These are phyloP conservation scores for Arxiozyma heterogenica DNA, from an alignment of 1,139 yeast species.

Conservation along the genomic window DNA sequence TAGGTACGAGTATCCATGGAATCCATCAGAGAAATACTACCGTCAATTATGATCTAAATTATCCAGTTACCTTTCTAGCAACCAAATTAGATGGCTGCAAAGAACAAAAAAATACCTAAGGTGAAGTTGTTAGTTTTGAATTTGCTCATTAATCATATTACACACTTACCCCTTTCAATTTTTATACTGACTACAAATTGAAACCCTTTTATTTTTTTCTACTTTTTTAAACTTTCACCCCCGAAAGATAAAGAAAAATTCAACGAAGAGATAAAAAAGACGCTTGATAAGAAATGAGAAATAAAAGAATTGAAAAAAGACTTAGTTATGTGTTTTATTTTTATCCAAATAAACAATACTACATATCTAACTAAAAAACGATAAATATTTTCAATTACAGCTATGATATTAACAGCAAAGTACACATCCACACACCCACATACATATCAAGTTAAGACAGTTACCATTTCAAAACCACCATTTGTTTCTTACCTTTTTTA, in stretches of 20 bases:
- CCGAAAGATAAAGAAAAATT: neutral
- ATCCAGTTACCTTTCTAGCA: neutral
- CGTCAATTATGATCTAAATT: neutral
- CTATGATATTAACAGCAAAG: neutral
- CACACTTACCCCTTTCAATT: neutral
- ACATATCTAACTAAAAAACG: neutral
- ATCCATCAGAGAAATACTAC: neutral
- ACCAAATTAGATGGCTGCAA: too few relatives aligned
- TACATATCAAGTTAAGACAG: neutral
- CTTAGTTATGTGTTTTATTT: neutral
- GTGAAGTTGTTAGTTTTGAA: too few relatives aligned
- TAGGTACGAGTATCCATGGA: slow-evolving; percentile 12
- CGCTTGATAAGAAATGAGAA: neutral
- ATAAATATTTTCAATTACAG: neutral
- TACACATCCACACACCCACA: too few relatives aligned
- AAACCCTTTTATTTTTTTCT: neutral
- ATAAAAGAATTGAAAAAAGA: neutral
- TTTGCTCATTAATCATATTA: too few relatives aligned
- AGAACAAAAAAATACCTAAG: too few relatives aligned
- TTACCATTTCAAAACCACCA: slow-evolving; percentile 29
- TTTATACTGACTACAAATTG: too few relatives aligned
- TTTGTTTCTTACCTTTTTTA: slow-evolving; percentile 37
- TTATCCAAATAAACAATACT: neutral
- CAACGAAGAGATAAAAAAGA: neutral
- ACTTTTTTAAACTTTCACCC: neutral